Evolutionary conservation across 2,329 filamentous ascomycete genomes (phyloP), one percentile per base, ranked within the genome.

Genomic region (Lecanicillium sp.): DNA sequence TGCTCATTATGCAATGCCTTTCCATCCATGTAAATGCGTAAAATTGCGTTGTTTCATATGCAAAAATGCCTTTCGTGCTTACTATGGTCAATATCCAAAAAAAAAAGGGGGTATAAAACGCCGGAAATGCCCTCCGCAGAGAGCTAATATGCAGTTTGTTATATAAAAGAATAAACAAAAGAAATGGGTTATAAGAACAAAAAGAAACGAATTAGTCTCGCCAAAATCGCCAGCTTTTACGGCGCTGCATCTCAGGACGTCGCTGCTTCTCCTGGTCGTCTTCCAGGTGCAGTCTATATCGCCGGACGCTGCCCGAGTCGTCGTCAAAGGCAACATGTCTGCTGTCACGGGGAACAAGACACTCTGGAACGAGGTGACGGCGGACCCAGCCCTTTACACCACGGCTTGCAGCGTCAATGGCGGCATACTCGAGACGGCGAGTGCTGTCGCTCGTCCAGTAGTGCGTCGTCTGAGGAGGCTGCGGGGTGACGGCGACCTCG

Each of bases 391-490:
- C 78, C 46, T 70, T 70, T 20, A 82, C 63, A 4, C 78, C 78
- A 2, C 67, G 65, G 27, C 68, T 71, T 2, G 77, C 75, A 0
- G 76, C 75, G 35, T 82, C 78, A 29, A 82, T 82, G 40, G 78
- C 78, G 0, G 76, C 78, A 48, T 82, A 82, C 59, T 82, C 78
- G 4, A 80, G 64, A 9, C 75, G 65, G 4, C 78, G 67, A 0
- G 77, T 80, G 38, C 65, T 66, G 51, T 80, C 74, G 49, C 74
- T 80, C 1, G 76, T 81, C 78, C 78, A 82, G 58, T 81, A 82
- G 51, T 80, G 75, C 2, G 73, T 75, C 3, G 78, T 80, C 47
- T 71, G 68, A 4, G 73, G 73, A 11, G 73, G 22, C 22, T 25
- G 22, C 25, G 62, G 60, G 3, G 56, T 41, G 25, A 41, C 40